phyloP scores from a whole-genome alignment of 768 basidiomycete genomes.

The Royoungia palumana region DNA sequence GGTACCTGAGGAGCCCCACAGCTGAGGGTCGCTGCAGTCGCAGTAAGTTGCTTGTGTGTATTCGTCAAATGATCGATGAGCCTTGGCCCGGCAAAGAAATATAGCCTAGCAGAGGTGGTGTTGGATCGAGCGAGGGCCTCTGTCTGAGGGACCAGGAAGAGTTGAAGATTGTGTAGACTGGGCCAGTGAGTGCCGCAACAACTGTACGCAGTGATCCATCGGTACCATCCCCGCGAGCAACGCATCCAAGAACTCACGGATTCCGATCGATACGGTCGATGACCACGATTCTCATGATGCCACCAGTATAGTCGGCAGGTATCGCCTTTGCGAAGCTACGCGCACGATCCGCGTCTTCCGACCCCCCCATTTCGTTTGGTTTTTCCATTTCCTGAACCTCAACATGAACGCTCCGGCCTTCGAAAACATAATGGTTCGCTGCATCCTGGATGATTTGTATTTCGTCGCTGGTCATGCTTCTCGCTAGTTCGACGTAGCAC shows the following conservation, averaged over 20 bases:
- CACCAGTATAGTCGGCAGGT: slow-evolving; percentile 72
- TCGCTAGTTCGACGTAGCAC: slow-evolving; percentile 74
- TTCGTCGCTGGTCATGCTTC: slow-evolving; percentile 62
- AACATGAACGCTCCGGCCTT: slow-evolving; percentile 65
- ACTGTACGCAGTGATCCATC: slow-evolving; percentile 32
- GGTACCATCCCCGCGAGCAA: slow-evolving; percentile 6
- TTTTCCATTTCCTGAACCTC: slow-evolving; percentile 67
- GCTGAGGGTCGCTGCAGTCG: slow-evolving; percentile 58
- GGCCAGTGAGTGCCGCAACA: slow-evolving; percentile 87
- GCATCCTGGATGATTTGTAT: slow-evolving; percentile 56
- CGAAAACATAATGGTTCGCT: slow-evolving; percentile 66
- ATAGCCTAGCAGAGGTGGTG: slow-evolving; percentile 66
- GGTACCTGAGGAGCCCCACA: slow-evolving; percentile 66
- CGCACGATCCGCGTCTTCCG: slow-evolving; percentile 38
- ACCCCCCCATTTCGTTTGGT: slow-evolving; percentile 31
- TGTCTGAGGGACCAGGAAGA: slow-evolving; percentile 69
- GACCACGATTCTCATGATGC: slow-evolving; percentile 72
- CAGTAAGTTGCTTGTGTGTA: slow-evolving; percentile 53
- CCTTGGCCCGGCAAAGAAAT: slow-evolving; percentile 81
- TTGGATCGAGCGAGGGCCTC: slow-evolving; percentile 60
- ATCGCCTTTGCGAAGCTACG: slow-evolving; percentile 53
- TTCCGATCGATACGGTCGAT: slow-evolving; percentile 83
- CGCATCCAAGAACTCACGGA: slow-evolving; percentile 46
- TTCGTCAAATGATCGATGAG: slow-evolving; percentile 60
- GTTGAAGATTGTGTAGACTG: slow-evolving; percentile 65